phyloP scores from a whole-genome alignment of 257 asterid genomes.

The Ocimum tenuiflorum region DNA sequence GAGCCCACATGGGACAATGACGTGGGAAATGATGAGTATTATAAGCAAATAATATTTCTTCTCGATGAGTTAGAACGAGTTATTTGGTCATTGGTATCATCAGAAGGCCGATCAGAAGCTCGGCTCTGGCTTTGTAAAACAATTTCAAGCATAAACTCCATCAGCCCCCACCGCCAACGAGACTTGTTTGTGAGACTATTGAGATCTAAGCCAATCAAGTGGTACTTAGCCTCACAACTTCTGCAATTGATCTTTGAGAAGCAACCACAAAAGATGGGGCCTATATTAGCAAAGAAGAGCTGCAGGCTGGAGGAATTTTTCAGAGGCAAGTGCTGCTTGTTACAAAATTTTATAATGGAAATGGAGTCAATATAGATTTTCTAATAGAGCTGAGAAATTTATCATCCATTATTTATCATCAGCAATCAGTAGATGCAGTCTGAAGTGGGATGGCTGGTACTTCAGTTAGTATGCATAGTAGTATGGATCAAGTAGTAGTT shows the following conservation, averaged over 20 bases:
- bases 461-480: neutral
- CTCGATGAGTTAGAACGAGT: slow-evolving; percentile 52
- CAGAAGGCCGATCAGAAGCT: slow-evolving; percentile 69
- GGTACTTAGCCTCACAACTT: slow-evolving; percentile 59
- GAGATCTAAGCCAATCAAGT: slow-evolving; percentile 47
- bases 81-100: slow-evolving; percentile 58
- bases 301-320: slow-evolving; percentile 60
- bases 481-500: slow-evolving; percentile 3
- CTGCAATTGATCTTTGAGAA: slow-evolving; percentile 64
- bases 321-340: slow-evolving; percentile 42
- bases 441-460: neutral
- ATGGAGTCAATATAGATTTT: neutral
- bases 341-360: neutral
- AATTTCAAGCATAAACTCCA: slow-evolving; percentile 49
- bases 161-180: slow-evolving; percentile 43
- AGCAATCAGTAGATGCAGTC: neutral
- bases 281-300: slow-evolving; percentile 67
- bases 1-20: slow-evolving; percentile 37
- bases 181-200: slow-evolving; percentile 60
- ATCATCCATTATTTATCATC: neutral
- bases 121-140: slow-evolving; percentile 85
- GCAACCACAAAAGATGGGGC: slow-evolving; percentile 60
- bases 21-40: slow-evolving; percentile 25
- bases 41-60: slow-evolving; percentile 34
- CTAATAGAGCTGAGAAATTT: neutral